Conservation (phyloP, 495 filamentous ascomycete genomes). For the Haplographium delicatum region DNA sequence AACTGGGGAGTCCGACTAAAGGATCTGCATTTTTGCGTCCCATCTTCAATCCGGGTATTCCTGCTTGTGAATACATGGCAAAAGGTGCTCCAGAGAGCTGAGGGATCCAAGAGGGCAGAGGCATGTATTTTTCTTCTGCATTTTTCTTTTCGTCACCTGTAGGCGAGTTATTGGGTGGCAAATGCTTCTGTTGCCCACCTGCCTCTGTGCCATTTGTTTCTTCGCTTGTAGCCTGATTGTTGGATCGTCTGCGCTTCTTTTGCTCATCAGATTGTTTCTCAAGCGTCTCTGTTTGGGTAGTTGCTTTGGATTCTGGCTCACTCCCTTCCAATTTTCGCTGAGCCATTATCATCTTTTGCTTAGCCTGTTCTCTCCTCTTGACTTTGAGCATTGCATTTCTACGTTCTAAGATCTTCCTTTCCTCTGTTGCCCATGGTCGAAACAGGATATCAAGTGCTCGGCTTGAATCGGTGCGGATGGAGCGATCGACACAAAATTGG, state of each 20-base stretch:
- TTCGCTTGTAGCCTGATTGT: too few species aligned
- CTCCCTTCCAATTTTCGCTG: too few species aligned
- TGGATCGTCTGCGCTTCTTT: too few species aligned
- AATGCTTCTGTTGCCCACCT: too few species aligned
- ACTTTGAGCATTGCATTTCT: too few species aligned
- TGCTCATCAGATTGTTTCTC: too few species aligned
- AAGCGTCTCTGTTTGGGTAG: too few species aligned
- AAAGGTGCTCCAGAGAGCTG: background rate
- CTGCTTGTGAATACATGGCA: background rate
- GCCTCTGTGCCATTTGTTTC: too few species aligned
- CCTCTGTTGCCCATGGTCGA: background rate
- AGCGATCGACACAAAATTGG: background rate
- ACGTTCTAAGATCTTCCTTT: background rate
- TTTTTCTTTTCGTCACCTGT: background rate
- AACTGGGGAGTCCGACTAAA: background rate
- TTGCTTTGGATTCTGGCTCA: too few species aligned
- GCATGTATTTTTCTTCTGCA: background rate
- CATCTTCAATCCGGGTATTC: background rate
- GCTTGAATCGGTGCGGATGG: background rate
- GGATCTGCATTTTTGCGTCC: background rate
- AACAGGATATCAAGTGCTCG: background rate
- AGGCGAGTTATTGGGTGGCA: too few species aligned
- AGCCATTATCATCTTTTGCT: too few species aligned
- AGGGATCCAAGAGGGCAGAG: background rate
- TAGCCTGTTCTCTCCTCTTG: too few species aligned